Base-by-base conservation (phyloP, 1,139 yeast genomes). In the Protomyces inouyei region DNA sequence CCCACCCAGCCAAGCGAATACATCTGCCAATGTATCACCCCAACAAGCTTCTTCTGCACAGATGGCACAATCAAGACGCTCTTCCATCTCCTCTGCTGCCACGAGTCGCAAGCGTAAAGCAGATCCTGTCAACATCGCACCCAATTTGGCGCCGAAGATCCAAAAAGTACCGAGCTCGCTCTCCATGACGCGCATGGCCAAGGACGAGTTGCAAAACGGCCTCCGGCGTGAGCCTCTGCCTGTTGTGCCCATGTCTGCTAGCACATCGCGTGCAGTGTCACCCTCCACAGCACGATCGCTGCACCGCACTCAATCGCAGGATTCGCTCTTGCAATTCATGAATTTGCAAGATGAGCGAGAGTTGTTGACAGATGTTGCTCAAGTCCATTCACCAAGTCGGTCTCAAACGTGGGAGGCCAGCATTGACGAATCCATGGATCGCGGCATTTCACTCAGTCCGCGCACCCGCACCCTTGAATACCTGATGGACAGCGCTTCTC, bases 381-480 rank as follows among this genome's bases (percentile, higher is more conserved):
- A 18, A 10, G 37, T 18, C 21, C 36, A 48, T n/a, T 36, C 37
- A 23, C 37, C 53, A 21, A 23, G 18, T 23, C 36, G 37, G 14
- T 51, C 53, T 3, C 35, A n/a, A 21, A 14, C n/a, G 18, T 23
- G 61, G 55, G 51, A 51, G 48, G 32, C 61, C 10, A 48, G 51
- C 18, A 57, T 38, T 55, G 61, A 57, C 16, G 55, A 51, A n/a
- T 4, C 40, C 32, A 48, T 57, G 55, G 55, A 57, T 16, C 51
- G 55, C 8, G 40, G 40, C 37, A 9, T 21, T 1, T 48, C 46
- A 9, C 21, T 57, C 37, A 57, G 61, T 37, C 61, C 61, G 10
- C 61, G 61, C 12, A 38, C 61, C 14, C 51, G 61, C 16, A 57
- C 61, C 8, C 37, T 54, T 25, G 61, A 57, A 21, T 57, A 57